Evolutionary conservation across 2,329 filamentous ascomycete genomes (phyloP).

Genomic region (Fusarium buxicola): DNA sequence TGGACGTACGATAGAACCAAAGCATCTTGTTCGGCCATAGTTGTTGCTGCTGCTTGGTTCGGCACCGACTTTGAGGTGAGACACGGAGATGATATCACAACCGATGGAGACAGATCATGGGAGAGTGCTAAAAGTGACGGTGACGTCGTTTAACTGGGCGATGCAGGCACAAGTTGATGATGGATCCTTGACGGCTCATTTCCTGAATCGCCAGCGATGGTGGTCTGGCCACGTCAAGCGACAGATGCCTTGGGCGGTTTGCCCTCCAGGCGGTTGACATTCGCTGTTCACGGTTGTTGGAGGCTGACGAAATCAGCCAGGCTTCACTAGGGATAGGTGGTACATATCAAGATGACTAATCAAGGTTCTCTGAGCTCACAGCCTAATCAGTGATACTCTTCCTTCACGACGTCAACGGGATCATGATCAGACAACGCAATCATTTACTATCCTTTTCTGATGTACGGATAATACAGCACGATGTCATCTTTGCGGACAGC

Average conservation of each 20-base stretch:
- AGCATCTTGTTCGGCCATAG: slow-evolving; percentile 52
- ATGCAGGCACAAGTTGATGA: not conserved
- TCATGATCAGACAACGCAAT: not conserved
- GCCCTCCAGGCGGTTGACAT: slow-evolving; percentile 24
- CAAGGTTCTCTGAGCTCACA: not conserved
- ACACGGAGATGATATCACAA: slow-evolving; percentile 16
- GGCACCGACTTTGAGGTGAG: slow-evolving; percentile 7
- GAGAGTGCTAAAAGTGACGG: slow-evolving; percentile 4
- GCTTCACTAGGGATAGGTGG: no score
- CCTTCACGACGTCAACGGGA: not conserved
- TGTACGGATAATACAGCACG: no score
- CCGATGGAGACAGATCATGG: slow-evolving; percentile 2
- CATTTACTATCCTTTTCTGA: no score
- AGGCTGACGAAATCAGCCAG: slow-evolving; percentile 33
- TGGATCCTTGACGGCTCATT: not conserved
- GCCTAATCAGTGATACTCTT: no score
- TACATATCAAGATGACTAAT: slow-evolving; percentile 39
- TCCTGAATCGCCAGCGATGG: not conserved
- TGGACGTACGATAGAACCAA: slow-evolving; percentile 63
- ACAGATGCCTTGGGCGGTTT: slow-evolving; percentile 38
- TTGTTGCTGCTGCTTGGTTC: slow-evolving; percentile 6
- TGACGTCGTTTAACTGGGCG: slow-evolving; percentile 11
- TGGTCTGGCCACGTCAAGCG: slow-evolving; percentile 39
- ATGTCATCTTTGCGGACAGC: no score
- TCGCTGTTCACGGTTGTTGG: slow-evolving; percentile 1